These are phyloP conservation scores for Phyllosticta citriasiana DNA, from an alignment of 2,329 filamentous ascomycete genomes.

Conservation along the genomic window DNA sequence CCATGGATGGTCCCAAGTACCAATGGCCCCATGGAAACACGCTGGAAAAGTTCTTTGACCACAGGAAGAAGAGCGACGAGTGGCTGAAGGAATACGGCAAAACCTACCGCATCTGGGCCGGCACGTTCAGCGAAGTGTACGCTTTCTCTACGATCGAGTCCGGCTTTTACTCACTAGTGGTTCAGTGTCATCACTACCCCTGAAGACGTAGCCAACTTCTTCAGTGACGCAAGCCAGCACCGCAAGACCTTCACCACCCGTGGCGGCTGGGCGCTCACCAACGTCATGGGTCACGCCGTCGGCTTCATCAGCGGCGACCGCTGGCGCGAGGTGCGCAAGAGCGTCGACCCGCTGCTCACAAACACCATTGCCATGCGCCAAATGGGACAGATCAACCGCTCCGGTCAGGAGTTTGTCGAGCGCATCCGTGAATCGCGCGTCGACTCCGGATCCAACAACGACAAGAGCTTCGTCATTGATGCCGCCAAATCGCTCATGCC, in stretches of 20 bases:
- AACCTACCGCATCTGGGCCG: constrained; percentile 9
- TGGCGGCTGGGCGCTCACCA: constrained; percentile 5
- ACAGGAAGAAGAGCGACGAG: background rate
- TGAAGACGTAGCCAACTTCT: constrained; percentile 5
- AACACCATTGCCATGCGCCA: background rate
- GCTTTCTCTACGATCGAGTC: background rate
- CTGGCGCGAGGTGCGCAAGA: constrained; percentile 2
- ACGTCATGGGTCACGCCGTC: constrained; percentile 5
- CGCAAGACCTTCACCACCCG: constrained; percentile 1
- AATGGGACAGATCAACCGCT: background rate
- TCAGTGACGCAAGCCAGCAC: constrained; percentile 2
- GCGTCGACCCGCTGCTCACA: constrained; percentile 3
- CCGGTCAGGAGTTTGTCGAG: background rate
- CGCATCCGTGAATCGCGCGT: background rate
- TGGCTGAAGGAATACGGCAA: constrained; percentile 4
- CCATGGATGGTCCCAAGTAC: constrained; percentile 3
- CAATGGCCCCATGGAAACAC: constrained; percentile 6
- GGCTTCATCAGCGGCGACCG: constrained; percentile 6
- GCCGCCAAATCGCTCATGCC: constrained; percentile 4
- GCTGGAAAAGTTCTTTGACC: constrained; percentile 9
- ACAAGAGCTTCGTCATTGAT: background rate
- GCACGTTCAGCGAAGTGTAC: constrained; percentile 3
- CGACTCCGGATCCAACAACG: background rate
- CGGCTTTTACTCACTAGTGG: background rate
- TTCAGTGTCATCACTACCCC: constrained; percentile 1